phyloP scores from a whole-genome alignment of 345 rosid species.

The Citrus sp. region DNA sequence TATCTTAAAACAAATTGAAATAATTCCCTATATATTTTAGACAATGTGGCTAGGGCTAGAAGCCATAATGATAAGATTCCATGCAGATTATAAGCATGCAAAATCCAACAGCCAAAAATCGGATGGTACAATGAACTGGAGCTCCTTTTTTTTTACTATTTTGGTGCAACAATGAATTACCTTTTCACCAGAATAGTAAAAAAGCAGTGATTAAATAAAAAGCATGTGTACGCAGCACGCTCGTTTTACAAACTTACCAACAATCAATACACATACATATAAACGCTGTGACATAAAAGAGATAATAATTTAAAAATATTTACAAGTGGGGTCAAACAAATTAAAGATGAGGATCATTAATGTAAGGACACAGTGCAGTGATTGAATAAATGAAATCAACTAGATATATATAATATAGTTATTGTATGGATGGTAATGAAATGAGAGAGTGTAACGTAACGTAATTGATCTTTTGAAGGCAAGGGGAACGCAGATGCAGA shows the following conservation, averaged over 20 bases:
- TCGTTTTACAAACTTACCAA: background rate
- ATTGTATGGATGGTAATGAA: background rate
- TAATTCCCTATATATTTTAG: background rate
- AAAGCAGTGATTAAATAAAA: constrained; percentile 11
- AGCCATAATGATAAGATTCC: background rate
- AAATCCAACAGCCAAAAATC: constrained; percentile 12
- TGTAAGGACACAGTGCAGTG: background rate
- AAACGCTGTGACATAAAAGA: background rate
- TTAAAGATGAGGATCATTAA: background rate
- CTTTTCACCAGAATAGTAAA: constrained; percentile 11
- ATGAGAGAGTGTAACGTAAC: too few species aligned
- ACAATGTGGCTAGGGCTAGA: constrained; percentile 4
- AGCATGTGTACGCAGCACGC: background rate
- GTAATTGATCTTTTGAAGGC: background rate
- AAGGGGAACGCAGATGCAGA: background rate
- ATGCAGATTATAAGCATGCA: constrained; percentile 10
- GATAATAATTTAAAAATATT: background rate
- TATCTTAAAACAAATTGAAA: background rate
- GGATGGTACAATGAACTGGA: background rate
- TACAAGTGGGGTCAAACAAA: background rate
- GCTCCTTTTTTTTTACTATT: background rate
- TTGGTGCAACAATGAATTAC: constrained; percentile 13
- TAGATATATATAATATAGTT: too few species aligned
- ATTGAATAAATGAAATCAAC: background rate
- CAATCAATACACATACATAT: background rate